A percentile compares a stretch with the other conserved stretches of the same genome.
These are phyloP conservation scores for Sphaerulina musiva DNA, from an alignment of 2,329 filamentous ascomycete species.

Conservation along the genomic window DNA sequence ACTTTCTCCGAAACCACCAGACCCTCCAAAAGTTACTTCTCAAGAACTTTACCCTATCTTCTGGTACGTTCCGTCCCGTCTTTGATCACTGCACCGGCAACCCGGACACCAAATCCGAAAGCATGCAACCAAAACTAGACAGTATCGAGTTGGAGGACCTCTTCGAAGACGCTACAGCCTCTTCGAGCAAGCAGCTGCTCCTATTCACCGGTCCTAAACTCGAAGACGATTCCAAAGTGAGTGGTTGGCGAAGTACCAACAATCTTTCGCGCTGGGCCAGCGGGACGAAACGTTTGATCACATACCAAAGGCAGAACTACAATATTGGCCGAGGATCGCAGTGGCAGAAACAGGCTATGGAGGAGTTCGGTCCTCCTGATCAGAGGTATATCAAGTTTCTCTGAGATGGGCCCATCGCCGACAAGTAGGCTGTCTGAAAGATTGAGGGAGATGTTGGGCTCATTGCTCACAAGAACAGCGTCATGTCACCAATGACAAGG, in stretches of 20 bases:
- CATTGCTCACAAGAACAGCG: too few species aligned
- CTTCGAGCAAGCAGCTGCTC: neutral
- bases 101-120: neutral
- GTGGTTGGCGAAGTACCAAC: neutral
- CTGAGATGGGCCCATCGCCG: too few species aligned
- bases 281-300: constrained; percentile 2
- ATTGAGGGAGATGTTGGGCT: too few species aligned
- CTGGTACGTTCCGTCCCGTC: neutral
- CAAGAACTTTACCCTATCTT: constrained; percentile 1
- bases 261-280: neutral
- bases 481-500: too few species aligned
- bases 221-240: constrained; percentile 1
- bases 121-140: neutral
- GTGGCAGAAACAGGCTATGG: too few species aligned
- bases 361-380: too few species aligned
- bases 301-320: constrained; percentile 1
- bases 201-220: neutral
- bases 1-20: neutral
- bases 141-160: constrained; percentile 4
- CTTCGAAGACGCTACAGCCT: neutral
- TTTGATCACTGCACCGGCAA: constrained; percentile 2
- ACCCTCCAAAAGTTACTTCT: neutral
- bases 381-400: too few species aligned
- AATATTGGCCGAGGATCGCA: too few species aligned
- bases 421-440: too few species aligned